Conservation (phyloP, 2,329 filamentous ascomycete species). For the Setomelanomma holmii region DNA sequence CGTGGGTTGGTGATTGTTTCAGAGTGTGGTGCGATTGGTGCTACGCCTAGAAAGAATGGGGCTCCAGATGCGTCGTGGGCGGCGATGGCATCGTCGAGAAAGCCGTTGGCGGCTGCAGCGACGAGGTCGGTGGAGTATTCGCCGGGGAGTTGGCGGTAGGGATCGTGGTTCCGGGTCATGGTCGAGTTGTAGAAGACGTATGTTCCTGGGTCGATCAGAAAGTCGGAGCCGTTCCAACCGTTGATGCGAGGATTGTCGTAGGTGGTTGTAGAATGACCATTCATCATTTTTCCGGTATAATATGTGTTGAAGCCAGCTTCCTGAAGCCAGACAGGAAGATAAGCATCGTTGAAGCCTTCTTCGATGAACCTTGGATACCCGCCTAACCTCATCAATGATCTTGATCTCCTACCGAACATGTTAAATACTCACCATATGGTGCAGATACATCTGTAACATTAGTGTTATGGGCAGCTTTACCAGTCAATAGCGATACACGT, state of each 20-base stretch:
- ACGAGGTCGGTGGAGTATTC: slow-evolving; percentile 67
- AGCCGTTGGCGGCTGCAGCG: slow-evolving; percentile 63
- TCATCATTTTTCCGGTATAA: slow-evolving; percentile 77
- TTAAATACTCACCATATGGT: slow-evolving; percentile 55
- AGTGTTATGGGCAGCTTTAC: slow-evolving; percentile 72
- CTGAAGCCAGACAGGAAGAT: slow-evolving; percentile 75
- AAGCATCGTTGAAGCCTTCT: slow-evolving; percentile 70
- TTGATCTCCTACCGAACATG: slow-evolving; percentile 1
- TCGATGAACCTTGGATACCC: slow-evolving; percentile 72
- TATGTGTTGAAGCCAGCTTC: slow-evolving; percentile 73
- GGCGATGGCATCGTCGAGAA: slow-evolving; percentile 66
- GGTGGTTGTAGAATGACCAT: slow-evolving; percentile 66
- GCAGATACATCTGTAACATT: slow-evolving; percentile 69
- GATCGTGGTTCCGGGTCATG: slow-evolving; percentile 66
- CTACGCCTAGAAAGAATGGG: slow-evolving; percentile 73
- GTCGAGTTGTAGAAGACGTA: slow-evolving; percentile 73
- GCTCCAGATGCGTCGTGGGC: slow-evolving; percentile 45
- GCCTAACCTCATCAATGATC: slow-evolving; percentile 36
- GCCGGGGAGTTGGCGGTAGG: slow-evolving; percentile 63
- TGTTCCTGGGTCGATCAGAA: slow-evolving; percentile 69
- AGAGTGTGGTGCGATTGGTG: slow-evolving; percentile 70
- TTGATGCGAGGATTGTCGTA: slow-evolving; percentile 65
- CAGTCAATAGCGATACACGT: slow-evolving; percentile 70
- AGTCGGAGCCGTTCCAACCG: slow-evolving; percentile 65
- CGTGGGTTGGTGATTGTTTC: slow-evolving; percentile 21